Evolutionary conservation across 441 rosid genomes (phyloP).

Genomic region (Gossypium davidsonii): DNA sequence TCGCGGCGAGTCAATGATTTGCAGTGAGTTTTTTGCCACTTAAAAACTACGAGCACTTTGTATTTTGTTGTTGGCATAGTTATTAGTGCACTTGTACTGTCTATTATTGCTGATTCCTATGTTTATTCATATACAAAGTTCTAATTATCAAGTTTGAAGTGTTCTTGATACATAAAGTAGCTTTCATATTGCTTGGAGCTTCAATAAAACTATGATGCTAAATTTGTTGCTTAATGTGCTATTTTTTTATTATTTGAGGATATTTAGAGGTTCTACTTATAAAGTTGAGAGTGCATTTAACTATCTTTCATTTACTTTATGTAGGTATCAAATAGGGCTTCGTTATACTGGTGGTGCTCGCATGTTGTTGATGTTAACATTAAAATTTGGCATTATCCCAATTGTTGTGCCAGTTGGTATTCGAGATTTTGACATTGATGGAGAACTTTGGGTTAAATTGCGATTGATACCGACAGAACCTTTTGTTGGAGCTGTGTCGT

Average conservation of each 20-base stretch:
- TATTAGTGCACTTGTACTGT: background rate
- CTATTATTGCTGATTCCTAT: background rate
- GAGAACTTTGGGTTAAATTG: slow-evolving; percentile 95
- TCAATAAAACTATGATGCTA: background rate
- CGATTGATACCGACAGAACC: slow-evolving; percentile 83
- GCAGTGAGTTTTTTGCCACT: slow-evolving; percentile 53
- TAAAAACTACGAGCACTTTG: background rate
- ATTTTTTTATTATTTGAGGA: slow-evolving; percentile 13
- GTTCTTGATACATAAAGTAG: background rate
- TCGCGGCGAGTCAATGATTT: slow-evolving; percentile 86
- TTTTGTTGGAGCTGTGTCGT: slow-evolving; percentile 88
- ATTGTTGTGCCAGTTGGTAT: slow-evolving; percentile 73
- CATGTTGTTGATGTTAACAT: slow-evolving; percentile 69
- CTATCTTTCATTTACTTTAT: slow-evolving; percentile 15
- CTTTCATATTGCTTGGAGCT: background rate
- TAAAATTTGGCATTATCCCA: slow-evolving; percentile 76
- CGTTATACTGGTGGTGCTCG: slow-evolving; percentile 96
- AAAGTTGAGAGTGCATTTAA: background rate
- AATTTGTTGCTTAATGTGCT: slow-evolving; percentile 4
- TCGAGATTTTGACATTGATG: slow-evolving; percentile 89
- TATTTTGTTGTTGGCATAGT: background rate
- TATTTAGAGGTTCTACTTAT: background rate
- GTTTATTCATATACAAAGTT: background rate
- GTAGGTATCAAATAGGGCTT: slow-evolving; percentile 91
- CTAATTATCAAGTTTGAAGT: background rate